Percentiles rank a stretch among this genome's conserved stretches.
These are phyloP conservation scores for Handroanthus guayacan DNA, from an alignment of 257 asterid genomes.

Conservation along the genomic window DNA sequence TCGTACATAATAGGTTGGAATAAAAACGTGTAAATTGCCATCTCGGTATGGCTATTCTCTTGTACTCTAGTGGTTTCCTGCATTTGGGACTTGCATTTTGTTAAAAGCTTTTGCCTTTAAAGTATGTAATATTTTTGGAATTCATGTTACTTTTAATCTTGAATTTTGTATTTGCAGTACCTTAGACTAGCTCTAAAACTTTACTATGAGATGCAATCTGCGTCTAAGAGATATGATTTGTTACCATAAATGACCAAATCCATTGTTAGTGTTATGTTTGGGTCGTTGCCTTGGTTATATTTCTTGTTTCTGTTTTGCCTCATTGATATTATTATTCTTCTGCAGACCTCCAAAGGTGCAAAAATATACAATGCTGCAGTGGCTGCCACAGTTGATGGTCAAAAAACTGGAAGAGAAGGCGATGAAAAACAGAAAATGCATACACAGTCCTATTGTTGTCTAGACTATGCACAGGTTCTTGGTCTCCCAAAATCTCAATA, in stretches of 20 bases:
- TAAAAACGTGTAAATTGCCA: background rate
- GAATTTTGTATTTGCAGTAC: background rate
- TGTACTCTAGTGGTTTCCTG: conserved; percentile 20
- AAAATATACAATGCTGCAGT: conserved; percentile 81
- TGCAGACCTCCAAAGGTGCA: conserved; percentile 87
- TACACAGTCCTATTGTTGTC: conserved; percentile 91
- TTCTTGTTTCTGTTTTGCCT: conserved; percentile 30
- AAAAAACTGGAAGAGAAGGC: conserved; percentile 72
- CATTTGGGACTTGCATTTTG: conserved; percentile 14
- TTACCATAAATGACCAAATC: background rate
- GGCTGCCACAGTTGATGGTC: conserved; percentile 70
- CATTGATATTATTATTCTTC: conserved; percentile 30
- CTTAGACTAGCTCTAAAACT: background rate
- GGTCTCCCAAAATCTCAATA: conserved; percentile 26
- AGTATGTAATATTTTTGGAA: conserved; percentile 1
- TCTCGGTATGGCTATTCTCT: background rate
- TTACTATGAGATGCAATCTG: conserved; percentile 15
- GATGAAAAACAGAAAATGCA: conserved; percentile 88
- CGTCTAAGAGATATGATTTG: background rate
- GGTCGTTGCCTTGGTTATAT: conserved; percentile 3
- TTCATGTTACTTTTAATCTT: background rate
- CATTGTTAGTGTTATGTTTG: conserved; percentile 17
- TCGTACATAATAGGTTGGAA: conserved; percentile 8
- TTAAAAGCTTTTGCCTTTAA: background rate
- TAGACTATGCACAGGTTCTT: conserved; percentile 89